Evolutionary conservation across 768 basidiomycete species (phyloP), one percentile per base, ranked within the genome.

Genomic region (Cystobasidium ongulense): DNA sequence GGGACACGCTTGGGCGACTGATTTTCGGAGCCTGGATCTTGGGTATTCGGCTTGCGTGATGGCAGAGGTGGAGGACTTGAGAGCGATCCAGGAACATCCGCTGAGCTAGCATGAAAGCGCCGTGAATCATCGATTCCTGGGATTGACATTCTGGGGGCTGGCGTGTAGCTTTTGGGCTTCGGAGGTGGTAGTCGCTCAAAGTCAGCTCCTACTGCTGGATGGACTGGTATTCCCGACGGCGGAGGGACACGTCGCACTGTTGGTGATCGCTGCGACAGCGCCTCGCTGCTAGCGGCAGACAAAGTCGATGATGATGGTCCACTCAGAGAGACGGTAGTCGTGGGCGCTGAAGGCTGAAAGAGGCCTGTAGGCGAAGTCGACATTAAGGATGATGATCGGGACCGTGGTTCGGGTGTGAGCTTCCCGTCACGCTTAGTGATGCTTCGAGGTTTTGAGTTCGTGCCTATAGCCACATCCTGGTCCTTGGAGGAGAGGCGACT

Each of bases 91-190:
- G 68, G 53, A 7, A 71, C 33, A 36, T 71, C 68, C 10, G n/a
- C 54, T 31, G 68, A 71, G 29, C 68, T 61, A 29, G 39, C 23
- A 27, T 31, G 50, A 29, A 71, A 54, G 8, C 54, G 29, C 33
- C 68, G 1, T 7, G 68, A 71, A 25, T 68, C 67, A 1, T 52
- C 53, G 13, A 63, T 68, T 13, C 71, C 74, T 11, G 74, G 74
- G 13, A 75, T 52, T 18, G 74, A 33, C 74, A 75, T 75, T 41
- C 27, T 75, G 1, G 74, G 52, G 3, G 74, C 70, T 11, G 71
- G 25, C 23, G 25, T 50, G 31, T 75, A 75, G 43, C 39, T 66
- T 13, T 64, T 38, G 8, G 15, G 50, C 54, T 57, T 59, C 18
- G 68, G 29, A 33, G 52, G 68, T 27, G 68, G 23, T 29, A 21